phyloP scores from a whole-genome alignment of 495 filamentous ascomycete species.

The Tuber calosporum region DNA sequence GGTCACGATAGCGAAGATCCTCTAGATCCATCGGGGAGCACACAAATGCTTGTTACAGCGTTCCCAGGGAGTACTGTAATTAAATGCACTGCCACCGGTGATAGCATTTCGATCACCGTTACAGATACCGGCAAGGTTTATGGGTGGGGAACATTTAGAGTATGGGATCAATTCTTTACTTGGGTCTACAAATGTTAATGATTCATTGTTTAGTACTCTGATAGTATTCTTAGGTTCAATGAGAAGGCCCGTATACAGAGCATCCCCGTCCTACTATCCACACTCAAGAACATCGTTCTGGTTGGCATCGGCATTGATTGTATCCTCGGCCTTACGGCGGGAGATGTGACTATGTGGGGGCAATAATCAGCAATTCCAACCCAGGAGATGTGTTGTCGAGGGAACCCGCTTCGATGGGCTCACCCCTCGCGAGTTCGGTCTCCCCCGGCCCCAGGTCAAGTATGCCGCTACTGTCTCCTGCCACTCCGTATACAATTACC shows the following conservation, averaged over 20 bases:
- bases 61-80: slow-evolving; percentile 53
- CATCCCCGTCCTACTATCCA: slow-evolving; percentile 48
- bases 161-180: slow-evolving; percentile 42
- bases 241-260: slow-evolving; percentile 43
- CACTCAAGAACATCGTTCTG: slow-evolving; percentile 56
- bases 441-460: slow-evolving; percentile 54
- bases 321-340: slow-evolving; percentile 58
- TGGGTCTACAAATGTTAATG: slow-evolving; percentile 4
- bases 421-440: slow-evolving; percentile 60
- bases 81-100: slow-evolving; percentile 54
- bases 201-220: slow-evolving; percentile 48
- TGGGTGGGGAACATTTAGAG: slow-evolving; percentile 67
- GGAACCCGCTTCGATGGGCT: slow-evolving; percentile 56
- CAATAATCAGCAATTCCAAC: too few species aligned
- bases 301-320: slow-evolving; percentile 63
- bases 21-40: slow-evolving; percentile 56
- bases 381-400: slow-evolving; percentile 61
- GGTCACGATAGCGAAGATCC: slow-evolving; percentile 44
- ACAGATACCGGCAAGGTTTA: too few species aligned
- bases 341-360: slow-evolving; percentile 65
- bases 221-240: slow-evolving; percentile 64
- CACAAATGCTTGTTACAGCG: slow-evolving; percentile 48
- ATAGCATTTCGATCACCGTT: too few species aligned
- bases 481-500: slow-evolving; percentile 72
- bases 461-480: slow-evolving; percentile 53